A percentile compares a stretch with the other conserved stretches of the same genome.
phyloP scores from a whole-genome alignment of 1,284 basidiomycete species.

The Melanopsichium pennsylvanicum region DNA sequence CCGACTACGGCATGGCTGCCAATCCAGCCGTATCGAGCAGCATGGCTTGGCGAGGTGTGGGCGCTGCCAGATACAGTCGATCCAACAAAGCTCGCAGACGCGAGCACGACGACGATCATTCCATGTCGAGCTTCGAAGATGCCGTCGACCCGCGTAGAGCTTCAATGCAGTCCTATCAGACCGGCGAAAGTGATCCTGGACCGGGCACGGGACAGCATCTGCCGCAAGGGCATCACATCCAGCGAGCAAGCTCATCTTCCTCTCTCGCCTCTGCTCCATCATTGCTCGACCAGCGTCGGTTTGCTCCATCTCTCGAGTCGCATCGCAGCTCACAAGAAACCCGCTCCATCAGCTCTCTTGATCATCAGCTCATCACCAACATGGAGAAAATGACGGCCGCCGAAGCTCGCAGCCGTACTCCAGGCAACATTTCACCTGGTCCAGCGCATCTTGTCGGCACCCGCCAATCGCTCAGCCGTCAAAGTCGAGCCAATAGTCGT shows the following conservation, averaged over 20 bases:
- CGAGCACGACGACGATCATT: slow-evolving; percentile 52
- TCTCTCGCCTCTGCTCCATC: slow-evolving; percentile 50
- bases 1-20: slow-evolving; percentile 28
- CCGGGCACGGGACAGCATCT: slow-evolving; percentile 36
- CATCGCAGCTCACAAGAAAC: slow-evolving; percentile 46
- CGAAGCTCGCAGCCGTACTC: slow-evolving; percentile 42
- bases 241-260: slow-evolving; percentile 51
- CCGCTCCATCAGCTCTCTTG: slow-evolving; percentile 52
- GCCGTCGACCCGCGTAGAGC: slow-evolving; percentile 45
- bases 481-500: slow-evolving; percentile 52
- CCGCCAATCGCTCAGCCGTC: slow-evolving; percentile 48
- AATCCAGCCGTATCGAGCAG: slow-evolving; percentile 29
- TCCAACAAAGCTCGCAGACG: slow-evolving; percentile 41
- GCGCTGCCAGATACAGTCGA: slow-evolving; percentile 29
- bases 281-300: slow-evolving; percentile 41
- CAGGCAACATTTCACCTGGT: slow-evolving; percentile 52
- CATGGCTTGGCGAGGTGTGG: slow-evolving; percentile 47
- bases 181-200: slow-evolving; percentile 58
- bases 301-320: slow-evolving; percentile 46
- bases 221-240: slow-evolving; percentile 37
- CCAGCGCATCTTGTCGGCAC: slow-evolving; percentile 43
- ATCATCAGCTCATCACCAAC: slow-evolving; percentile 59
- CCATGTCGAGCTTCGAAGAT: slow-evolving; percentile 52
- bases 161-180: slow-evolving; percentile 58
- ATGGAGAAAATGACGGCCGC: slow-evolving; percentile 61